Base-by-base conservation (phyloP, 2,329 filamentous ascomycete species). In the Xylaria sp. region DNA sequence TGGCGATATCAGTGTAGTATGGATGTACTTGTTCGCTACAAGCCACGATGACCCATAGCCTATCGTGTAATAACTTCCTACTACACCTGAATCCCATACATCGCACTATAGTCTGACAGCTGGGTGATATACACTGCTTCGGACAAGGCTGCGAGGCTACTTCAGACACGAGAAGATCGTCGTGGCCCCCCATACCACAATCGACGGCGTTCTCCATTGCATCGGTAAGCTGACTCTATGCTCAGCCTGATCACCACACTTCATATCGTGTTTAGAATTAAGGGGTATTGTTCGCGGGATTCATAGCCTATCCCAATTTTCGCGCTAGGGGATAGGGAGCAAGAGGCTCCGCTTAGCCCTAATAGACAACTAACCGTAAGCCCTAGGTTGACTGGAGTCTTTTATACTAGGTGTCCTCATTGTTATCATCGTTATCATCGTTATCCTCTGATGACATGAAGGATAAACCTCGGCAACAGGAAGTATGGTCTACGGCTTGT, bases 131-230 rank as follows among this genome's bases (percentile, higher is more conserved):
- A 59, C 29, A 62, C 27, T 10, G 25, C 58, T 63, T 51, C 4
- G n/a, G 48, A 60, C 13, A 59, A 59, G 53, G 44, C 55, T 66
- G 27, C 40, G 42, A 66, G 63, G 54, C 59, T 62, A 48, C 21
- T 35, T 47, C 44, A 18, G 48, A 69, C 48, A 66, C 59, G 67
- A 66, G 63, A 66, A 55, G 67, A 69, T 69, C 67, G 53, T 60
- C 67, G 54, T 23, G 48, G n/a, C 29, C 21, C 44, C n/a, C 60
- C 37, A 40, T 54, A 50, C 16, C 25, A 18, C 35, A 18, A 16
- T 35, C 29, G 18, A 16, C 53, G 40, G 47, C 18, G 5, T 63
- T 67, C 44, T 60, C 40, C 29, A 35, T 37, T 12, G 16, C 25
- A 25, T 53, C 21, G 27, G 27, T 54, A 63, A 54, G 47, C 37